A percentile compares a stretch with the other conserved stretches of the same genome.
These are phyloP conservation scores for Penicillium expansum DNA, from an alignment of 2,329 filamentous ascomycete genomes.

Conservation along the genomic window DNA sequence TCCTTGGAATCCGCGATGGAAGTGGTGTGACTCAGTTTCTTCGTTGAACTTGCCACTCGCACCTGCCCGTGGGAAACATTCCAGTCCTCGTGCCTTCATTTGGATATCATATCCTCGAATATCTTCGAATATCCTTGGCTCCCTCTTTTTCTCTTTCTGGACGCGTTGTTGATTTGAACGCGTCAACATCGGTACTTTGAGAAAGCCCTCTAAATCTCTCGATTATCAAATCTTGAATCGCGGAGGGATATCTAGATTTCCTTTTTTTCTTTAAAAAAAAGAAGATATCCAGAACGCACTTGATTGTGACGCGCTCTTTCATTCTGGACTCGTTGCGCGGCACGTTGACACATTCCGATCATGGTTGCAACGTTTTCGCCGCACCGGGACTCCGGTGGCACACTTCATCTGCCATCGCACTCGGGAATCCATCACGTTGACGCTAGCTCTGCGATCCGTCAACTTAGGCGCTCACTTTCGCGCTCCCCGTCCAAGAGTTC, in stretches of 20 bases:
- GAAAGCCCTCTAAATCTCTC: not conserved
- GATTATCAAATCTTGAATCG: not conserved
- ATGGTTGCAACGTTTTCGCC: slow-evolving; percentile 52
- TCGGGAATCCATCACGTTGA: slow-evolving; percentile 80
- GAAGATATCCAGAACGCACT: not conserved
- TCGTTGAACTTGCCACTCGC: slow-evolving; percentile 3
- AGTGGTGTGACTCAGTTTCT: slow-evolving; percentile 7
- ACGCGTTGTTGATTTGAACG: slow-evolving; percentile 3
- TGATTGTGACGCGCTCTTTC: slow-evolving; percentile 6
- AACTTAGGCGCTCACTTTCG: slow-evolving; percentile 81
- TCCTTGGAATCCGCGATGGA: slow-evolving; percentile 2
- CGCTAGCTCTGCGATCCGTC: slow-evolving; percentile 75
- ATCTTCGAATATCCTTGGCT: not conserved
- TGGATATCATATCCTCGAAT: not conserved
- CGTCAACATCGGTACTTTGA: not conserved
- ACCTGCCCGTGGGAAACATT: slow-evolving; percentile 4
- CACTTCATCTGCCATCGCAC: slow-evolving; percentile 81
- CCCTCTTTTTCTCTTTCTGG: not conserved
- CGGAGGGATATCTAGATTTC: not conserved
- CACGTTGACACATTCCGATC: slow-evolving; percentile 23
- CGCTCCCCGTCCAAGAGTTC: slow-evolving; percentile 83
- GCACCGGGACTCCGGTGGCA: slow-evolving; percentile 62
- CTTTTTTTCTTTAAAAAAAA: no score
- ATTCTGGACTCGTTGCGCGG: slow-evolving; percentile 19
- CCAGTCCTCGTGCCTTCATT: slow-evolving; percentile 2